Evolutionary conservation across 163 green algal genomes (phyloP).

Genomic region (Scenedesmus sp.): DNA sequence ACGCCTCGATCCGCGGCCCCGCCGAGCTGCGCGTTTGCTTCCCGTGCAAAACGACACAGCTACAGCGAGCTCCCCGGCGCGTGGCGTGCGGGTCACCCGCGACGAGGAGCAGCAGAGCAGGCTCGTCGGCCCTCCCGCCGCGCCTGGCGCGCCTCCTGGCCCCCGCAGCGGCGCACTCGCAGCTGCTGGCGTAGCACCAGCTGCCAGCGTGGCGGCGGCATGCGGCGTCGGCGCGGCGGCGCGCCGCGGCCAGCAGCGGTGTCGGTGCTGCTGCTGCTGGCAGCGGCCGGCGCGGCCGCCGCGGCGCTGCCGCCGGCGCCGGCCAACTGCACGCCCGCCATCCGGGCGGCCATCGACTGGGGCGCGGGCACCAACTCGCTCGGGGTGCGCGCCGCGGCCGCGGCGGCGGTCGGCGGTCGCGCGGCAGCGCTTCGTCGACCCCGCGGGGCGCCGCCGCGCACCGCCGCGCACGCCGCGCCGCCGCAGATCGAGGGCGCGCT

Average conservation of each 20-base stretch:
- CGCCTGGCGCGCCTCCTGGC: too few species aligned
- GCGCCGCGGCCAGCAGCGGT: background rate
- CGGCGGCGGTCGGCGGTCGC: too few species aligned
- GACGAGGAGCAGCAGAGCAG: too few species aligned
- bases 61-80: too few species aligned
- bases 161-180: background rate
- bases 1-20: too few species aligned
- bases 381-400: constrained; percentile 21
- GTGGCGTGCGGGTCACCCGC: too few species aligned
- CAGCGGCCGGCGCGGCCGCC: background rate
- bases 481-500: constrained; percentile 56
- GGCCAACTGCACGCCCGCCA: constrained; percentile 4
- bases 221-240: background rate
- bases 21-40: too few species aligned
- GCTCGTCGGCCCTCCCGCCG: too few species aligned
- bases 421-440: too few species aligned
- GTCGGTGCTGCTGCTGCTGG: background rate
- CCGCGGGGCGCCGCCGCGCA: too few species aligned
- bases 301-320: background rate
- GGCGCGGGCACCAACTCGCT: constrained; percentile 23
- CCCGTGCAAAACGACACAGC: too few species aligned
- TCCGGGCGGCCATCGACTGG: constrained; percentile 11
- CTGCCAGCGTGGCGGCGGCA: background rate
- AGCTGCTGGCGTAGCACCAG: background rate
- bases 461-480: too few species aligned